Evolutionary conservation across 2,329 filamentous ascomycete species (phyloP).

Genomic region (Fusarium odoratissimum): DNA sequence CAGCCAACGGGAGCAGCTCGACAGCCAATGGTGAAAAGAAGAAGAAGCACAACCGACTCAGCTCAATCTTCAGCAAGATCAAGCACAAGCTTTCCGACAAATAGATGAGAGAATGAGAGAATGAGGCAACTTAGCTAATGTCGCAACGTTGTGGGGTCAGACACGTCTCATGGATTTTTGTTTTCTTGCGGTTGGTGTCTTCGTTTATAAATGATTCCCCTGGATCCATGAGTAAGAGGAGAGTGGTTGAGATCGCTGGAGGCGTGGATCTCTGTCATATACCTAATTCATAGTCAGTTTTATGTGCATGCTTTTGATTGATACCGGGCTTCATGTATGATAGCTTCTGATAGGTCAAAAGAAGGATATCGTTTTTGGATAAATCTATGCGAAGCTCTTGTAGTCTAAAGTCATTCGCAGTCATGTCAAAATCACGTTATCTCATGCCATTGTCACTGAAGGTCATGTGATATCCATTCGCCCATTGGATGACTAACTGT

Average conservation of each 20-base stretch:
- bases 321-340: slow-evolving; percentile 43
- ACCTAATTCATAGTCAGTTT: slow-evolving; percentile 52
- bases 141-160: slow-evolving; percentile 41
- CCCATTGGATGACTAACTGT: slow-evolving; percentile 34
- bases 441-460: neutral
- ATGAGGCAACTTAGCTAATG: slow-evolving; percentile 40
- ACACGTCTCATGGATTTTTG: slow-evolving; percentile 39
- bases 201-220: slow-evolving; percentile 56
- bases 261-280: slow-evolving; percentile 50
- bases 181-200: slow-evolving; percentile 52
- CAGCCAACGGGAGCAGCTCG: slow-evolving; percentile 30
- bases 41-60: slow-evolving; percentile 76
- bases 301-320: slow-evolving; percentile 39
- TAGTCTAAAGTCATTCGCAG: neutral
- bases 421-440: neutral
- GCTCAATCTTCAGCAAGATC: slow-evolving; percentile 70
- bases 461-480: slow-evolving; percentile 21
- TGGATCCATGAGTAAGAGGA: slow-evolving; percentile 49
- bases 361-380: slow-evolving; percentile 30
- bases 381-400: neutral
- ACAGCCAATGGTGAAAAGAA: slow-evolving; percentile 64
- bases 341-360: slow-evolving; percentile 32
- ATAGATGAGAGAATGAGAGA: slow-evolving; percentile 37
- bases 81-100: slow-evolving; percentile 58
- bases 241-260: slow-evolving; percentile 46